Evolutionary conservation across 768 basidiomycete genomes (phyloP).

Genomic region (Cystofilobasidium macerans): DNA sequence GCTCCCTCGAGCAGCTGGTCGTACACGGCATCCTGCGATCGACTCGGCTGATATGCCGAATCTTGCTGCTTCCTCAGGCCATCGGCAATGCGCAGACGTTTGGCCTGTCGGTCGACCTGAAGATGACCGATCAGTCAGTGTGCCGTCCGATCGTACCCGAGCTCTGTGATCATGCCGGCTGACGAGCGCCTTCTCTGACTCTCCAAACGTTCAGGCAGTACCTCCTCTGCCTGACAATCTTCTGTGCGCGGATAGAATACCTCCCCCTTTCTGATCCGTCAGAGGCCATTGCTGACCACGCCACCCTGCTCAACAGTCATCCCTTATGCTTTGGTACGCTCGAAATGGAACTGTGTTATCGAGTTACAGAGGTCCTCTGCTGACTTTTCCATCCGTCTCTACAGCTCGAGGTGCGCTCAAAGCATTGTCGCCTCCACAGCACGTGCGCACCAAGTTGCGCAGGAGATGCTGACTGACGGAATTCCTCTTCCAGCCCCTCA

Average conservation of each 20-base stretch:
- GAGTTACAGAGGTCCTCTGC: too few species aligned
- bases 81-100: conserved; percentile 21
- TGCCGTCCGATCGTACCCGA: not conserved
- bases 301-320: too few species aligned
- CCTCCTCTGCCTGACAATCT: too few species aligned
- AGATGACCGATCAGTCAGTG: conserved; percentile 1
- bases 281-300: too few species aligned
- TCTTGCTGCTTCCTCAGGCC: not conserved
- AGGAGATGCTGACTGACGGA: conserved; percentile 4
- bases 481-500: conserved; percentile 11
- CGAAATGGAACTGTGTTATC: too few species aligned
- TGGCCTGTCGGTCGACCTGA: conserved; percentile 2
- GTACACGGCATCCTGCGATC: not conserved
- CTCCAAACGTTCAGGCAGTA: too few species aligned
- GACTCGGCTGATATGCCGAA: not conserved
- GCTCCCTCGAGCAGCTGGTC: not conserved
- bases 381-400: too few species aligned
- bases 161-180: not conserved
- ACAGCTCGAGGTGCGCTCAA: not conserved
- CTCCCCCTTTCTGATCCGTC: too few species aligned
- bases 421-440: too few species aligned
- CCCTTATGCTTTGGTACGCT: too few species aligned
- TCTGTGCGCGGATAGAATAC: too few species aligned
- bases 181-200: too few species aligned
- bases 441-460: not conserved